Conservation (phyloP, 371 early-diverging fungal genomes). For the Mucor lusitanicus region DNA sequence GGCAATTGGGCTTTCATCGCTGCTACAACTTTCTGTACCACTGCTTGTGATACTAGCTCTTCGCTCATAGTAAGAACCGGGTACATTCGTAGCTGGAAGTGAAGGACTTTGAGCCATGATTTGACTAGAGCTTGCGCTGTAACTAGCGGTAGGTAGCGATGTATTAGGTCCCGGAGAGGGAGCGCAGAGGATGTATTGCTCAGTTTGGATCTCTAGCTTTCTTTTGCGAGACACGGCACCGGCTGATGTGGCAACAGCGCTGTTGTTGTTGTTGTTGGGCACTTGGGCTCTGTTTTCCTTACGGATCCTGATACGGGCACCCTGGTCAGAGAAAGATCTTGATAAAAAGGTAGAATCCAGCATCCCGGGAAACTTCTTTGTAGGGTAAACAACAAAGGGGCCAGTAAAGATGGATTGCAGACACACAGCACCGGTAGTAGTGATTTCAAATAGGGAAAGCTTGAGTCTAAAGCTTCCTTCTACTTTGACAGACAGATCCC, state of each 20-base stretch:
- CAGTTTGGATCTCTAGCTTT: constrained; percentile 25
- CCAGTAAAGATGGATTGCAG: constrained; percentile 51
- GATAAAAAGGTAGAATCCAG: constrained; percentile 59
- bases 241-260: neutral
- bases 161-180: neutral
- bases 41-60: constrained; percentile 31
- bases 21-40: constrained; percentile 26
- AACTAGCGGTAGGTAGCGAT: neutral
- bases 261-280: neutral
- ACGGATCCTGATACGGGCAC: constrained; percentile 53
- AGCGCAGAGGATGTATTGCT: constrained; percentile 1
- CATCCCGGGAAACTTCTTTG: constrained; percentile 93
- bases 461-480: constrained; percentile 90
- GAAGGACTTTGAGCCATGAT: neutral
- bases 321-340: constrained; percentile 54
- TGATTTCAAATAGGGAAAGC: constrained; percentile 87
- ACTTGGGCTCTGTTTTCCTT: constrained; percentile 50
- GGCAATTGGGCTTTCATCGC: constrained; percentile 13
- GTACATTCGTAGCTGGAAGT: constrained; percentile 1
- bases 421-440: constrained; percentile 35
- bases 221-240: constrained; percentile 27
- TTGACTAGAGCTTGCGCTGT: neutral
- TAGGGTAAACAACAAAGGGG: constrained; percentile 78
- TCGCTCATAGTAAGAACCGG: constrained; percentile 11
- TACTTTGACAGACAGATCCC: constrained; percentile 87